phyloP scores from a whole-genome alignment of 345 rosid genomes.

The Citrus unshiu region DNA sequence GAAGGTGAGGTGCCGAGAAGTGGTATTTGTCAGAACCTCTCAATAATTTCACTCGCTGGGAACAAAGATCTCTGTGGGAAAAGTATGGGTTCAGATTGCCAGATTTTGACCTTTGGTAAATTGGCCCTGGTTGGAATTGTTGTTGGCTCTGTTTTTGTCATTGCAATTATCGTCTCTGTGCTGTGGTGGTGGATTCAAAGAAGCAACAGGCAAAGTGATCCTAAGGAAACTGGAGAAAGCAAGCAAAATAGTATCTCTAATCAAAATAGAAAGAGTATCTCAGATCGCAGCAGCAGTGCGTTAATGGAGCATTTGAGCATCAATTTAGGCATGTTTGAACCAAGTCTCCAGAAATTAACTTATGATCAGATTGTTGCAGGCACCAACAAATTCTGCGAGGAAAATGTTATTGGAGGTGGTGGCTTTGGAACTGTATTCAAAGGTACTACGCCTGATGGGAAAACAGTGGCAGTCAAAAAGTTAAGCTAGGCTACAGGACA shows the following conservation, averaged over 20 bases:
- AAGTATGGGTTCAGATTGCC: constrained; percentile 45
- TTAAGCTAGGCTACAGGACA: constrained; percentile 79
- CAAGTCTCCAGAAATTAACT: constrained; percentile 69
- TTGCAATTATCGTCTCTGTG: constrained; percentile 28
- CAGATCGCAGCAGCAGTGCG: constrained; percentile 58
- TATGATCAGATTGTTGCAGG: constrained; percentile 69
- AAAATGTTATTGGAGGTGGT: constrained; percentile 83
- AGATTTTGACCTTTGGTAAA: constrained; percentile 25
- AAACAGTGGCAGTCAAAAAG: constrained; percentile 88
- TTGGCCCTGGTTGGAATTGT: constrained; percentile 36
- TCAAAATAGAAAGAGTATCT: constrained; percentile 18
- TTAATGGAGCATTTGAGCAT: constrained; percentile 87
- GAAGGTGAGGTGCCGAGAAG: constrained; percentile 58
- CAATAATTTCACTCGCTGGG: constrained; percentile 46
- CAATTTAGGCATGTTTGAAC: constrained; percentile 81
- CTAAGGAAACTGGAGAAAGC: constrained; percentile 44
- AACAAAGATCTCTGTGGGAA: constrained; percentile 67
- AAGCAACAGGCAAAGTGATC: constrained; percentile 32
- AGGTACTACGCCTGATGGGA: constrained; percentile 54
- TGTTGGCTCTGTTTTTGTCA: constrained; percentile 36
- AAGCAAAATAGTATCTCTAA: background rate
- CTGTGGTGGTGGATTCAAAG: constrained; percentile 41
- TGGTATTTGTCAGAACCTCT: constrained; percentile 61
- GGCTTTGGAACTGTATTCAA: constrained; percentile 92
- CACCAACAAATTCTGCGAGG: constrained; percentile 73